A percentile compares a stretch with the other conserved stretches of the same genome.
These are phyloP conservation scores for Aspergillus hancockii DNA, from an alignment of 495 filamentous ascomycete genomes.

Conservation along the genomic window DNA sequence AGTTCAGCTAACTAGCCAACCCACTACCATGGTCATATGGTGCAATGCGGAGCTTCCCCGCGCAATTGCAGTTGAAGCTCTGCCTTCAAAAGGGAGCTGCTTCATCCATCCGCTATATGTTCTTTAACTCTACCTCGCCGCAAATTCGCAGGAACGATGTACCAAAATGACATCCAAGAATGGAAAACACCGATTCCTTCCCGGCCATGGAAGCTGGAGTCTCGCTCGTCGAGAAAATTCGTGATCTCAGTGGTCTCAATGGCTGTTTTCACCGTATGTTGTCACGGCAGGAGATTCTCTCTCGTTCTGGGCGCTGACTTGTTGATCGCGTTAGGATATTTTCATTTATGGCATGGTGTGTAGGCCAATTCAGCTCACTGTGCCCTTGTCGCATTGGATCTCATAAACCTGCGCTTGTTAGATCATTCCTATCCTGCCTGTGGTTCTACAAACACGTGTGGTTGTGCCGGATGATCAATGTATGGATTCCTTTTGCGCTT, in stretches of 20 bases:
- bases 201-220: slow-evolving; percentile 25
- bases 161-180: neutral
- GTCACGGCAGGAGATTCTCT: neutral
- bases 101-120: neutral
- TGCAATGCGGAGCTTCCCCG: neutral
- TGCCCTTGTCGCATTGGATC: neutral
- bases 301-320: slow-evolving; percentile 3
- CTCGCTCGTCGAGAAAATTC: slow-evolving; percentile 43
- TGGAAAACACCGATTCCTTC: neutral
- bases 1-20: neutral
- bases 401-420: slow-evolving; percentile 17
- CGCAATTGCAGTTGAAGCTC: too few species aligned
- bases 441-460: slow-evolving; percentile 60
- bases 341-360: slow-evolving; percentile 75
- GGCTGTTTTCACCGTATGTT: slow-evolving; percentile 53
- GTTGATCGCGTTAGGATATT: slow-evolving; percentile 53
- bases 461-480: slow-evolving; percentile 57
- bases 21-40: neutral
- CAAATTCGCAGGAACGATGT: neutral
- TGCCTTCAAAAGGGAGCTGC: neutral
- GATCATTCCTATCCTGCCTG: slow-evolving; percentile 79
- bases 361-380: neutral
- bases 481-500: slow-evolving; percentile 26
- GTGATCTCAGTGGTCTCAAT: slow-evolving; percentile 51
- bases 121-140: too few species aligned